phyloP scores from a whole-genome alignment of 768 basidiomycete genomes.

The Pisolithus microcarpus region DNA sequence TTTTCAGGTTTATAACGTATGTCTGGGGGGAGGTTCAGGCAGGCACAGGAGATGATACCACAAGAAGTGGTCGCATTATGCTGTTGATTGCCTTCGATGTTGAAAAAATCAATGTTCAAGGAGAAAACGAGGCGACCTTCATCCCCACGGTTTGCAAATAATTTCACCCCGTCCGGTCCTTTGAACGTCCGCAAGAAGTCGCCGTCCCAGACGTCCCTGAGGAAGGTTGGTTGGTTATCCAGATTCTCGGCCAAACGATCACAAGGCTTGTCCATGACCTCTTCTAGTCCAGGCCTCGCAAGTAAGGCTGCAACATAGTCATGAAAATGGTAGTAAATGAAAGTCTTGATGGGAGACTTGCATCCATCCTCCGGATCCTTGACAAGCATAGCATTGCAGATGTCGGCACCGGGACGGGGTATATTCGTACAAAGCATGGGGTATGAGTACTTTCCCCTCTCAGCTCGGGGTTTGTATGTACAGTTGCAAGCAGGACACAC shows the following conservation, averaged over 20 bases:
- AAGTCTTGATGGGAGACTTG: not conserved
- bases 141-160: conserved; percentile 13
- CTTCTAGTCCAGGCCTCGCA: conserved; percentile 1
- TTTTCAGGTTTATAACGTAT: conserved; percentile 28
- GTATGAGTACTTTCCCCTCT: not conserved
- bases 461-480: conserved; percentile 1
- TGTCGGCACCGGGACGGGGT: not conserved
- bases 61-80: conserved; percentile 21
- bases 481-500: conserved; percentile 11
- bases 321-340: not conserved
- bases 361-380: not conserved
- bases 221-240: too few species aligned
- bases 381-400: not conserved
- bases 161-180: conserved; percentile 7
- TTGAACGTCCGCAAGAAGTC: not conserved
- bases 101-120: conserved; percentile 30
- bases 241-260: not conserved
- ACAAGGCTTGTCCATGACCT: conserved; percentile 6
- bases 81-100: conserved; percentile 22
- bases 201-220: too few species aligned
- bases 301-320: not conserved
- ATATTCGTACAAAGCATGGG: conserved; percentile 5
- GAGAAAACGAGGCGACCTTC: conserved; percentile 17
- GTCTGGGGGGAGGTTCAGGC: conserved; percentile 28
- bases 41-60: conserved; percentile 27